Conservation (phyloP, 2,329 filamentous ascomycete species). For the Neonectria coccinea region DNA sequence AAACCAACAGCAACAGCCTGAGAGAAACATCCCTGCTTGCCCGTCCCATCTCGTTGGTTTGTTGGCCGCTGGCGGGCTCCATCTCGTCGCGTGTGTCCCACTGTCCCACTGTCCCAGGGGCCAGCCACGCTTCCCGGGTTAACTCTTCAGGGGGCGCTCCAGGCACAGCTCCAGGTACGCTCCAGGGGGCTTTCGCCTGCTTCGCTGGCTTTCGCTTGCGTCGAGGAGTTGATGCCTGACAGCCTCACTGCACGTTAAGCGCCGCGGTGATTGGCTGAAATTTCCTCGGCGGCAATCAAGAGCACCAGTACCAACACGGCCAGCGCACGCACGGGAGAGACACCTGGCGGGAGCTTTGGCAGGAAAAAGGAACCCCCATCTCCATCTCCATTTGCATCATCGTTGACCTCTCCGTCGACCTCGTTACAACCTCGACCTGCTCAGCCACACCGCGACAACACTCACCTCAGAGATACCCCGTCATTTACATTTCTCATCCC, state of each 20-base stretch:
- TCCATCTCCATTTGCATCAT: conserved; percentile 16
- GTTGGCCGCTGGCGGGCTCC: conserved; percentile 15
- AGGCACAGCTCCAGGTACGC: not conserved
- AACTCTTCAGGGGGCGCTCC: conserved; percentile 2
- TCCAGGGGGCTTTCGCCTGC: conserved; percentile 17
- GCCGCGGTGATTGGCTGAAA: conserved; percentile 45
- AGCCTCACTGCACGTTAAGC: conserved; percentile 37
- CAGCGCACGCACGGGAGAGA: conserved; percentile 34
- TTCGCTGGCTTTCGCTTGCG: not conserved
- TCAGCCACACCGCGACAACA: not conserved
- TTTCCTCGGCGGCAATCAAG: conserved; percentile 38
- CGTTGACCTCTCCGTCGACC: not conserved
- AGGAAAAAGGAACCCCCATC: conserved; percentile 31
- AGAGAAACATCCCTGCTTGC: conserved; percentile 14
- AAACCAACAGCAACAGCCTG: not conserved
- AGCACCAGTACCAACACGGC: conserved; percentile 36
- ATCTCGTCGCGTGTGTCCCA: conserved; percentile 1
- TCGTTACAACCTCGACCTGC: not conserved
- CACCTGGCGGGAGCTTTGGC: conserved; percentile 38
- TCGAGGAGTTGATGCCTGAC: conserved; percentile 44
- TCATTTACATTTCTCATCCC: not conserved
- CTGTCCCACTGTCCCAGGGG: conserved; percentile 3
- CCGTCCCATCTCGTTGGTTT: conserved; percentile 19
- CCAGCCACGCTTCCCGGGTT: not conserved
- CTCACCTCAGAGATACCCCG: not conserved